These are phyloP conservation scores for Kalmusia sp. DNA, from an alignment of 2,329 filamentous ascomycete genomes.

Conservation along the genomic window DNA sequence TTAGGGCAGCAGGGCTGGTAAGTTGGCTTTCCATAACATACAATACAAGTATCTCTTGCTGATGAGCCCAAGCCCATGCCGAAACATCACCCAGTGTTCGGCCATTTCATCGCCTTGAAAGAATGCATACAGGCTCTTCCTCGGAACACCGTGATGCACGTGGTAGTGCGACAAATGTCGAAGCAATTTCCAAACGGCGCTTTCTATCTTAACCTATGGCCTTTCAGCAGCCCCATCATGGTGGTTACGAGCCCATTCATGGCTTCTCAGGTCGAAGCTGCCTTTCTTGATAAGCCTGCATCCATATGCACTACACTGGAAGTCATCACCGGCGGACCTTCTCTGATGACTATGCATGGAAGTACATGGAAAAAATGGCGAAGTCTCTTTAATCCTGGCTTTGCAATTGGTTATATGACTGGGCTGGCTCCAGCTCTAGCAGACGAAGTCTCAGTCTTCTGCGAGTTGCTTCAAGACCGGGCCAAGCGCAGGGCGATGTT, in stretches of 20 bases:
- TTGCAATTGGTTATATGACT: conserved; percentile 18
- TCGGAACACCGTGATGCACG: conserved; percentile 13
- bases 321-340: conserved; percentile 9
- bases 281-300: conserved; percentile 16
- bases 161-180: conserved; percentile 12
- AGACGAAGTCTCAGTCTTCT: conserved; percentile 19
- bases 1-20: too few relatives aligned
- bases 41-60: too few relatives aligned
- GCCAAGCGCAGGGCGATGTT: conserved; percentile 8
- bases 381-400: conserved; percentile 20
- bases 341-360: conserved; percentile 13
- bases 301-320: conserved; percentile 24
- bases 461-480: conserved; percentile 3
- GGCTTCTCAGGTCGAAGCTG: conserved; percentile 16
- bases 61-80: conserved; percentile 27
- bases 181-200: conserved; percentile 32
- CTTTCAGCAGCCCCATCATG: conserved; percentile 19
- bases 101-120: conserved; percentile 20
- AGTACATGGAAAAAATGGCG: conserved; percentile 22
- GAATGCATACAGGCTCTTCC: conserved; percentile 12
- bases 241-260: conserved; percentile 13
- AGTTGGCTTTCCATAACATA: too few relatives aligned
- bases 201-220: conserved; percentile 27
- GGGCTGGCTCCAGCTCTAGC: conserved; percentile 13
- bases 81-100: conserved; percentile 14